phyloP scores from a whole-genome alignment of 1,139 yeast species.

The Lizanozyma gosingica region DNA sequence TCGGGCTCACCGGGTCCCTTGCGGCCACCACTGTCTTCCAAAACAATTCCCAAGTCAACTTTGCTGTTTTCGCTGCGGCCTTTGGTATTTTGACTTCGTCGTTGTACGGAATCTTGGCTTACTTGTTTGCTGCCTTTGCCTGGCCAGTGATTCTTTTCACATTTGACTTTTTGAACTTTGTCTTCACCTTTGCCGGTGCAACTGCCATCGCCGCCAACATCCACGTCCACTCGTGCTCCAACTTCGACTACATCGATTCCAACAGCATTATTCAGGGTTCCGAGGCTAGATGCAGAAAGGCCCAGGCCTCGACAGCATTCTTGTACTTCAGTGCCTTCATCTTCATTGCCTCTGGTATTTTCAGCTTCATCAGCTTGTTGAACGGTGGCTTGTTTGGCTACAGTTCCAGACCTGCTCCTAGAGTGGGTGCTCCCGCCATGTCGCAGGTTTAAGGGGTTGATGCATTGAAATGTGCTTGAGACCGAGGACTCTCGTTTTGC shows the following conservation, averaged over 20 bases:
- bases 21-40: conserved; percentile 55
- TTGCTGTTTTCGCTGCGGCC: conserved; percentile 77
- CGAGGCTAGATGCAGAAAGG: conserved; percentile 82
- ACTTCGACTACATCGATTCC: conserved; percentile 49
- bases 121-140: conserved; percentile 69
- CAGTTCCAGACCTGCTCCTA: conserved; percentile 21
- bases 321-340: conserved; percentile 76
- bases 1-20: conserved; percentile 81
- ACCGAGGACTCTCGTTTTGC: no score
- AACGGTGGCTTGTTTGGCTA: conserved; percentile 39
- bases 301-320: conserved; percentile 89
- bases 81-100: conserved; percentile 77
- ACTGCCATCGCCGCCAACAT: conserved; percentile 89
- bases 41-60: conserved; percentile 77
- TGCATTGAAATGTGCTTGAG: neutral
- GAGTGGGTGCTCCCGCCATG: conserved; percentile 40
- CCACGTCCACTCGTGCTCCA: conserved; percentile 76
- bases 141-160: conserved; percentile 73
- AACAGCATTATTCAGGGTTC: conserved; percentile 74
- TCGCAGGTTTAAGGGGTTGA: conserved; percentile 26
- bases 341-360: conserved; percentile 58
- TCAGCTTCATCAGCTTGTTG: conserved; percentile 32
- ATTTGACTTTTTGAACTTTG: conserved; percentile 79
- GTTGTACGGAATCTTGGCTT: conserved; percentile 71
- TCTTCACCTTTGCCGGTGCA: conserved; percentile 91